These are phyloP conservation scores for Lizanozyma gosingica DNA, from an alignment of 1,139 yeast species.

Conservation along the genomic window DNA sequence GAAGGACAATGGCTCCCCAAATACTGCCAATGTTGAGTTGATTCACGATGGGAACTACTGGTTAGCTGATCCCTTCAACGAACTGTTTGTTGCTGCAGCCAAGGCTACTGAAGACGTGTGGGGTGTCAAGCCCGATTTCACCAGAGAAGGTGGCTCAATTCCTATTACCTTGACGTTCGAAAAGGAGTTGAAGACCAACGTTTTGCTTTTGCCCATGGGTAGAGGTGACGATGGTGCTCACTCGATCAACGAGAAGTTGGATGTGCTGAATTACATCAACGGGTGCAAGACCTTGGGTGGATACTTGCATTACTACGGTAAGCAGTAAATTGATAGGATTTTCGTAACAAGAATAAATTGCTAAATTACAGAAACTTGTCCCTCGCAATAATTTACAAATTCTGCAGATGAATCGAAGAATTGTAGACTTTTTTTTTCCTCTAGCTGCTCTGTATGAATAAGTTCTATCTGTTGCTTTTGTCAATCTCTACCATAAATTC, in stretches of 20 bases:
- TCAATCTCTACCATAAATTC: too few species aligned
- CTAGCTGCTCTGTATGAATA: too few species aligned
- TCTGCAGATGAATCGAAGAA: too few species aligned
- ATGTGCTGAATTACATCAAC: slow-evolving; percentile 79
- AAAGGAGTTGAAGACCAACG: slow-evolving; percentile 74
- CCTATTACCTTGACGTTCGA: slow-evolving; percentile 94
- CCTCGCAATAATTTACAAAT: too few species aligned
- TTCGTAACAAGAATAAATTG: too few species aligned
- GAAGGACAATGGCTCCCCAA: slow-evolving; percentile 63
- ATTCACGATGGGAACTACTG: slow-evolving; percentile 95
- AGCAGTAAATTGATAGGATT: too few species aligned
- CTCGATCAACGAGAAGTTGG: slow-evolving; percentile 90
- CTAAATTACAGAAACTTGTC: too few species aligned
- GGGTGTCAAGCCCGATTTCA: slow-evolving; percentile 91
- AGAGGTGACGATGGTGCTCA: slow-evolving; percentile 99
- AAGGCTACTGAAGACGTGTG: slow-evolving; percentile 92
- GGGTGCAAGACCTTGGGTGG: slow-evolving; percentile 95
- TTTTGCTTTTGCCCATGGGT: slow-evolving; percentile 90
- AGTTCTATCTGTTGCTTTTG: too few species aligned
- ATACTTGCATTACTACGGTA: slow-evolving; percentile 78
- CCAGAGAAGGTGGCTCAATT: slow-evolving; percentile 98
- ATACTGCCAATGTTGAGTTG: slow-evolving; percentile 61
- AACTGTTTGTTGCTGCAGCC: slow-evolving; percentile 87
- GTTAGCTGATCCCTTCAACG: slow-evolving; percentile 92
- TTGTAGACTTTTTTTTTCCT: too few species aligned